Conservation (phyloP, 768 basidiomycete species). For the Naganishia vaughanmartiniae region DNA sequence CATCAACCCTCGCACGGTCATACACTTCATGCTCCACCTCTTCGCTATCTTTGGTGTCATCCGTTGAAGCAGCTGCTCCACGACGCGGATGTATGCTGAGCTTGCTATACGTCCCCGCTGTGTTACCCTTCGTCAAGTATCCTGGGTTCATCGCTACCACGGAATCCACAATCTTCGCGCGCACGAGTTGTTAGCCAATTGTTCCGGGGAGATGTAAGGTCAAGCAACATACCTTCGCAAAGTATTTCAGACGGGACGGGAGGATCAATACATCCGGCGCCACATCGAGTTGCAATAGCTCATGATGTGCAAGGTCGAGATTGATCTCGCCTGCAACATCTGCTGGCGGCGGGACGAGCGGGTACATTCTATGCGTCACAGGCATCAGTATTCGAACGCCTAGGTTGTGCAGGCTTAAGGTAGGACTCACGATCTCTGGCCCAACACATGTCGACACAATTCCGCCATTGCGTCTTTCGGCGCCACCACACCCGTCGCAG, state of each 20-base stretch:
- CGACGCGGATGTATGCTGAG: constrained; percentile 52
- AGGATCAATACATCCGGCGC: constrained; percentile 82
- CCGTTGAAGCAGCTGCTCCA: constrained; percentile 39
- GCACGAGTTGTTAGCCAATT: not conserved
- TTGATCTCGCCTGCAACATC: constrained; percentile 77
- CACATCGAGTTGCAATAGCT: constrained; percentile 57
- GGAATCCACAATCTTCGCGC: constrained; percentile 66
- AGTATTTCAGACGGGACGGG: constrained; percentile 84
- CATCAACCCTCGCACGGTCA: constrained; percentile 54
- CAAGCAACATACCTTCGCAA: constrained; percentile 68
- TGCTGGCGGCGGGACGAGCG: constrained; percentile 80
- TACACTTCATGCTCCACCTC: constrained; percentile 50
- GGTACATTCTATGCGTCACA: constrained; percentile 71
- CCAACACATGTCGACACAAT: constrained; percentile 72
- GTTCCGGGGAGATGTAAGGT: not conserved
- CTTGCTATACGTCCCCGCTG: constrained; percentile 55
- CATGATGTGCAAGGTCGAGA: constrained; percentile 78
- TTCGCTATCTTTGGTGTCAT: constrained; percentile 35
- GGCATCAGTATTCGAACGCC: not conserved
- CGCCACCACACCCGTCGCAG: constrained; percentile 50
- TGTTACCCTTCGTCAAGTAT: constrained; percentile 55
- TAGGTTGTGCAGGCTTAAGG: not conserved
- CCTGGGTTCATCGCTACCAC: constrained; percentile 84
- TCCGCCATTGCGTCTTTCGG: constrained; percentile 71
- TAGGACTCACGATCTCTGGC: constrained; percentile 72